Evolutionary conservation across 495 filamentous ascomycete species (phyloP).

Genomic region (Hypoxylon fragiforme): DNA sequence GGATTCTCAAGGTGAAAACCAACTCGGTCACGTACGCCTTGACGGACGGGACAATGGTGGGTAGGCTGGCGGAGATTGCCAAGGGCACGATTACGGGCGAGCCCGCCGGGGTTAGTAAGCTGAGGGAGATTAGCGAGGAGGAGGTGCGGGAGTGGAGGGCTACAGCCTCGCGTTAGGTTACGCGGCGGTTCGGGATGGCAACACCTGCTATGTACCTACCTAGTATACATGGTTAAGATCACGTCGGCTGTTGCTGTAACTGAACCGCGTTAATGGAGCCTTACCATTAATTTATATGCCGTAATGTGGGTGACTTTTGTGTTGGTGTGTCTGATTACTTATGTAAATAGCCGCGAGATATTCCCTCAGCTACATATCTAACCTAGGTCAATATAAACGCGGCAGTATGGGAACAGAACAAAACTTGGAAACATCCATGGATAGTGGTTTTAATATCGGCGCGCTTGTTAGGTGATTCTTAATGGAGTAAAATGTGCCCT

Average conservation of each 20-base stretch:
- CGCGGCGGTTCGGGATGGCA: no score
- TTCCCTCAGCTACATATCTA: not conserved
- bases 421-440: not conserved
- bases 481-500: no score
- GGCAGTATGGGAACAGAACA: not conserved
- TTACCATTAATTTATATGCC: no score
- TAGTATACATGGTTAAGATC: no score
- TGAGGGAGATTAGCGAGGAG: slow-evolving; percentile 73
- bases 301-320: no score
- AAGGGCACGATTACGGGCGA: slow-evolving; percentile 75
- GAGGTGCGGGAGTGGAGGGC: slow-evolving; percentile 64
- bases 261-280: no score
- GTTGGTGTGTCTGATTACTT: not conserved
- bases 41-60: slow-evolving; percentile 54
- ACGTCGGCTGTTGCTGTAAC: no score
- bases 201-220: no score
- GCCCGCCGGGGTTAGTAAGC: slow-evolving; percentile 71
- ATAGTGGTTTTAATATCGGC: slow-evolving; percentile 1
- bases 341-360: not conserved
- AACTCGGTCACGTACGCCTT: slow-evolving; percentile 66
- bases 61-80: slow-evolving; percentile 68
- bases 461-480: not conserved
- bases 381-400: not conserved
- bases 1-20: slow-evolving; percentile 67
- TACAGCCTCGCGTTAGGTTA: slow-evolving; percentile 23